Evolutionary conservation across 108 stramenopile genomes (phyloP), one percentile per base, ranked within the genome.

Genomic region (Conticribra guillardii): DNA sequence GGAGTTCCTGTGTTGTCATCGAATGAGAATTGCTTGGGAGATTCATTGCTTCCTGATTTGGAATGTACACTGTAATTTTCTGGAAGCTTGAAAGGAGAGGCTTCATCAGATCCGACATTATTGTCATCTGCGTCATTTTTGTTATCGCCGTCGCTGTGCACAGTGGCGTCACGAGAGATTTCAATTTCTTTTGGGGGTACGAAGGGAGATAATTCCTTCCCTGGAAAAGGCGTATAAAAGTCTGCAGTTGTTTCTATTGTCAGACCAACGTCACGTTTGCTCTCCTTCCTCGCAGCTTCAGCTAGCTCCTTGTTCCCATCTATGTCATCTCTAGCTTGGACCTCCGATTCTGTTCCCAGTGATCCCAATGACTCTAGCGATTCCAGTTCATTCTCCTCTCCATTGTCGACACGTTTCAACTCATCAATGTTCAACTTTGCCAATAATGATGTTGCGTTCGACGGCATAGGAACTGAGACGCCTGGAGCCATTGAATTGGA

Each of bases 391-490:
- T n/a, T n/a, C n/a, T n/a, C n/a, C n/a, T n/a, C n/a, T n/a, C n/a
- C 27, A 4, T 60, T 41, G 22, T 3, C 34, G 22, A 7, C 14
- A 18, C 18, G 2, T 22, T 1, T 17, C 29, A 4, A 2, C 11
- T 60, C 37, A 21, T 21, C 59, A 60, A 44, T 59, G 33, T 37
- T 37, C 11, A 59, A 55, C 54, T 21, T 21, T 51, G 50, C n/a
- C n/a, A n/a, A n/a, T n/a, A n/a, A n/a, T n/a, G 50, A 17, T 21
- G 14, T 51, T 21, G 50, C 50, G 4, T 51, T 21, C 50, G 22
- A 51, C 50, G n/a, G 19, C 22, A 21, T 4, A 5, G 50, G 4
- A 4, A 51, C 50, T 21, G n/a, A 4, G 22, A 4, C 17, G 4
- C 17, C 22, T n/a, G 1, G 15, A 24, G 21, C 2, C 2, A 2